Evolutionary conservation across 371 early-diverging fungal genomes (phyloP), one percentile per base, ranked within the genome.

Genomic region (Rhizopus delemar): DNA sequence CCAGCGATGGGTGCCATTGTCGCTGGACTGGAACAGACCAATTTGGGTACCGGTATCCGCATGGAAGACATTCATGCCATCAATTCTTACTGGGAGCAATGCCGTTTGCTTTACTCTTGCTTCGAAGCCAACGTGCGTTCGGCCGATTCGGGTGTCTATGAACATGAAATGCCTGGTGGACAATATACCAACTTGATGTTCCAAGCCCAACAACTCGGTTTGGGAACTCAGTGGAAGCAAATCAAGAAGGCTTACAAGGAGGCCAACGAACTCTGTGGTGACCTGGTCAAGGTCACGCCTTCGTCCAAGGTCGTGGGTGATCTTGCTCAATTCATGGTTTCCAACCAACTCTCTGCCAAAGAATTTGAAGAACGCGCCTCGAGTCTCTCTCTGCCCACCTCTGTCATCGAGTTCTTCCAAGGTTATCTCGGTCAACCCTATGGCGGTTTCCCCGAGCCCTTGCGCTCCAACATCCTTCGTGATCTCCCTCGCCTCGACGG

Each of bases 231-330:
- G 62, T 97, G 97, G 97, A 88, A 87, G 68, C 90, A 93, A 68
- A 89, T 97, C 70, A 96, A 96, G 82, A 80, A 80, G 53, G 94
- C 96, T 0, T 97, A 97, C 68, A 75, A 81, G 15, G 91, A 89
- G 43, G 96, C 97, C 49, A 97, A 97, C 75, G 70, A 77, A 56
- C 82, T 97, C 45, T 94, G 95, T 67, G 97, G 97, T 43, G 95
- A 96, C 68, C 89, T 97, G 65, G 91, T 94, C 74, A 97, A 97
- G 85, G 97, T 97, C 46, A 97, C 97, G 5, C 97, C 97, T 6
- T 94, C 94, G 41, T 91, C 91, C 70, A 97, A 97, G 80, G 97
- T 97, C 15, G 96, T 97, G 8, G 97, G 97, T 51, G 97, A 97
- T 76, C 78, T 97, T 41, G 96, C 97, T 48, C 97, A 97, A 74